Conservation (phyloP, 345 rosid genomes). For the Mallotus nudiflorus region DNA sequence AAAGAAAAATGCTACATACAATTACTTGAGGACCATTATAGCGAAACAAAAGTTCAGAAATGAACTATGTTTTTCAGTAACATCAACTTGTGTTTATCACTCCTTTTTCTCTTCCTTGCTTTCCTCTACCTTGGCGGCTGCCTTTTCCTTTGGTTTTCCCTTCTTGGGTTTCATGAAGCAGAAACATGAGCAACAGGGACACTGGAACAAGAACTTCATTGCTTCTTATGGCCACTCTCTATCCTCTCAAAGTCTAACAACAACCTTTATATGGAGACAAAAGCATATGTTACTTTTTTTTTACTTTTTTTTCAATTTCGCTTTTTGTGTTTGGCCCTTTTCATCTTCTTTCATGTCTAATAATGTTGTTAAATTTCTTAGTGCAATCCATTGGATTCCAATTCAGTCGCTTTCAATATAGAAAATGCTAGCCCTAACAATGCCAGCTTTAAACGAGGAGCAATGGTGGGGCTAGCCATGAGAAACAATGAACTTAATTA, state of each 20-base stretch:
- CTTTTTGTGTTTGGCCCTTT: background rate
- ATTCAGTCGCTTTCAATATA: conserved; percentile 50
- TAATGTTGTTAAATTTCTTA: background rate
- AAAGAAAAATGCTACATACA: conserved; percentile 1
- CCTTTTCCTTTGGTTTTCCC: conserved; percentile 58
- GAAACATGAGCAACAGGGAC: conserved; percentile 85
- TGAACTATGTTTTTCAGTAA: no score
- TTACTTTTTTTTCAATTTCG: conserved; percentile 23
- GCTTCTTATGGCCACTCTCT: conserved; percentile 19
- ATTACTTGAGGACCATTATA: background rate
- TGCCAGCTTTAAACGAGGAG: conserved; percentile 25
- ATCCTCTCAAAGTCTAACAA: background rate
- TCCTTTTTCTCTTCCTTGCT: conserved; percentile 41
- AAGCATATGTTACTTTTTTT: conserved; percentile 15
- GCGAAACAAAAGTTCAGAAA: background rate
- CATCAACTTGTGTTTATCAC: background rate
- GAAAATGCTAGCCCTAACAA: conserved; percentile 32
- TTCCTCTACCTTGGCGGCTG: conserved; percentile 17
- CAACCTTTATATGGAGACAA: background rate
- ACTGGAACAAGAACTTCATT: conserved; percentile 92
- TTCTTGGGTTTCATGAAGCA: conserved; percentile 79
- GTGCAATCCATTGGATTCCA: conserved; percentile 53
- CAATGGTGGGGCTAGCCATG: conserved; percentile 16
- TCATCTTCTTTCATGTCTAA: conserved; percentile 1
- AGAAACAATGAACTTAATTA: conserved; percentile 10